These are phyloP conservation scores for Rhodotorula kratochvilovae DNA, from an alignment of 768 basidiomycete genomes.

Conservation along the genomic window DNA sequence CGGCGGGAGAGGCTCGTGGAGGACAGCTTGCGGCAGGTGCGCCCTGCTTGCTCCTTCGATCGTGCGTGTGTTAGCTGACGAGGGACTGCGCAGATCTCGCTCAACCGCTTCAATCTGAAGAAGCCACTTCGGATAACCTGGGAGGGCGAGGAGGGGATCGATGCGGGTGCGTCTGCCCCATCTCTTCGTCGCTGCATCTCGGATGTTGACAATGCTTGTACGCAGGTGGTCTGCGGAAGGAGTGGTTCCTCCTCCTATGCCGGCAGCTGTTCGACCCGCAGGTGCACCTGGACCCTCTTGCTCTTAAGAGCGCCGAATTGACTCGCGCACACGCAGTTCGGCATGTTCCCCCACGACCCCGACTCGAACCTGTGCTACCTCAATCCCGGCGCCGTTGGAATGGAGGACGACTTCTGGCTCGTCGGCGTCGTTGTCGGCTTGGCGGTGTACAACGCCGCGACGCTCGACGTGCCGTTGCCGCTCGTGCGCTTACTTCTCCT, in stretches of 20 bases:
- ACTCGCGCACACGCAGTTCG: not conserved
- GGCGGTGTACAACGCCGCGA: conserved; percentile 71
- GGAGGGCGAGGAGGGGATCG: conserved; percentile 72
- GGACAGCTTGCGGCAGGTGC: conserved; percentile 32
- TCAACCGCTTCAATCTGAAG: conserved; percentile 59
- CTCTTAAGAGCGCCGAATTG: too few species aligned
- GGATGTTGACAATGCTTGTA: too few species aligned
- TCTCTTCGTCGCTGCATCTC: too few species aligned
- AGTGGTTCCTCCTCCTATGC: conserved; percentile 81
- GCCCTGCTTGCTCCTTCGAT: not conserved
- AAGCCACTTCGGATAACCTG: conserved; percentile 68
- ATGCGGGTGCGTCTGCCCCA: conserved; percentile 44
- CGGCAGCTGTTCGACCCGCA: conserved; percentile 67
- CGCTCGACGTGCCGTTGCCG: conserved; percentile 75
- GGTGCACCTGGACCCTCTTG: not conserved
- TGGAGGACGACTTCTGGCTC: conserved; percentile 75
- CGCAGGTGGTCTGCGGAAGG: conserved; percentile 61
- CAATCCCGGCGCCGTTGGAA: conserved; percentile 71
- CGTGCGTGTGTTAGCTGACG: not conserved
- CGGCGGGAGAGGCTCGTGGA: conserved; percentile 25
- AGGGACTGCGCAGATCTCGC: conserved; percentile 11
- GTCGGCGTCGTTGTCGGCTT: conserved; percentile 69
- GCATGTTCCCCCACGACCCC: conserved; percentile 65
- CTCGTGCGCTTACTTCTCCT: conserved; percentile 43
- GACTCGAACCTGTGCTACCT: conserved; percentile 66